A percentile compares a stretch with the other conserved stretches of the same genome.
Conservation (phyloP, 768 basidiomycete genomes). For the Coprinopsis marcescibilis region DNA sequence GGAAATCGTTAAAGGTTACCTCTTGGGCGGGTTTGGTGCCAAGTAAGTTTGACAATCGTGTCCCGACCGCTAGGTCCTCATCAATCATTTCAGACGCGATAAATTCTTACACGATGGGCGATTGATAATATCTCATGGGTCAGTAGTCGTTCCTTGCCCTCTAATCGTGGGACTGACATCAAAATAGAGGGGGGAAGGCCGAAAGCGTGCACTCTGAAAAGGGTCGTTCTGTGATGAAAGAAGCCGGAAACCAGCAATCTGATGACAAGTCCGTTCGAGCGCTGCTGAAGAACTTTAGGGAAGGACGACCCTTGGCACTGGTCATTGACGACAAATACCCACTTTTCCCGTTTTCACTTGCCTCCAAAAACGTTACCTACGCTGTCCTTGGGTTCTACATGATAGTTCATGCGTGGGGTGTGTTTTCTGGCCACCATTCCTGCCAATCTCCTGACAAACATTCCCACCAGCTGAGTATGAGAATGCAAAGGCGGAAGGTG, state of each 20-base stretch:
- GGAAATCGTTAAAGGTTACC: slow-evolving; percentile 65
- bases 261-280: slow-evolving; percentile 69
- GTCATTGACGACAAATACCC: slow-evolving; percentile 71
- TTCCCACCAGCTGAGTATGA: slow-evolving; percentile 61
- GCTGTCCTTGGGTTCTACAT: slow-evolving; percentile 67
- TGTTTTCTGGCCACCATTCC: slow-evolving; percentile 16
- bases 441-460: background rate
- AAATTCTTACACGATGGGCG: slow-evolving; percentile 56
- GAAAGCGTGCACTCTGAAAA: slow-evolving; percentile 44
- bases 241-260: slow-evolving; percentile 61
- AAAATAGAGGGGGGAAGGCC: slow-evolving; percentile 68
- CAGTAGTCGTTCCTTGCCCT: slow-evolving; percentile 15
- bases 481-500: slow-evolving; percentile 36
- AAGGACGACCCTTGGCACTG: slow-evolving; percentile 58
- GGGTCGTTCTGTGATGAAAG: slow-evolving; percentile 33
- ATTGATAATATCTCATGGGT: slow-evolving; percentile 85
- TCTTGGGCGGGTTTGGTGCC: slow-evolving; percentile 66
- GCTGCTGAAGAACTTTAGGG: slow-evolving; percentile 50
- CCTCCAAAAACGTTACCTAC: slow-evolving; percentile 37
- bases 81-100: slow-evolving; percentile 51
- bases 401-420: slow-evolving; percentile 68
- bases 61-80: background rate
- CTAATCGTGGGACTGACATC: background rate
- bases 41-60: slow-evolving; percentile 40
- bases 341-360: slow-evolving; percentile 67